Conservation (phyloP, 495 filamentous ascomycete species). For the Neurospora tetrasperma region DNA sequence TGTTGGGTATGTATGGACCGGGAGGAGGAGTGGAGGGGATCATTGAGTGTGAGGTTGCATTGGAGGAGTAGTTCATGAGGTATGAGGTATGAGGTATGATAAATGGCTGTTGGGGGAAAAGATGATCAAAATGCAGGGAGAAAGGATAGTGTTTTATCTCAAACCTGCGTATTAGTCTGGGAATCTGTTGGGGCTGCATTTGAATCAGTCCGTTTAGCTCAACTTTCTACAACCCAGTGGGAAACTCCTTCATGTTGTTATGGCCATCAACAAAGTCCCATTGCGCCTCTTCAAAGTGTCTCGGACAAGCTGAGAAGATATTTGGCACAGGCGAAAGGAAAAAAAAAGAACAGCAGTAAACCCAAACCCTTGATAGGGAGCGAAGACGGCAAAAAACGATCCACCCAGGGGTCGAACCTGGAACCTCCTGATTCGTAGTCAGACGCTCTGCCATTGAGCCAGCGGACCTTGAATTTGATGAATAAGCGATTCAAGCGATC, state of each 20-base stretch:
- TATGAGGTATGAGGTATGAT: no score
- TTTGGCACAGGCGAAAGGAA: not conserved
- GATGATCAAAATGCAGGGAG: no score
- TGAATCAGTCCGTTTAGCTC: no score
- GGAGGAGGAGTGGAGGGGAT: constrained; percentile 29
- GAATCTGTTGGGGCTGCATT: no score
- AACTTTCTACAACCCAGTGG: no score
- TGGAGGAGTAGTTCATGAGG: not conserved
- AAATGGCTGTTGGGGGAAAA: no score
- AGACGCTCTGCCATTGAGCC: not conserved
- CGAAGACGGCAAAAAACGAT: not conserved
- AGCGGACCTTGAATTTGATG: not conserved
- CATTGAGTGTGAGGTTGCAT: constrained; percentile 29
- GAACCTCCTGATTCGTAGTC: not conserved
- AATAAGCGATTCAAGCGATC: no score
- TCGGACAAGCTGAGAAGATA: not conserved
- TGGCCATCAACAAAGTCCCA: no score
- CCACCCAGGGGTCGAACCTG: not conserved
- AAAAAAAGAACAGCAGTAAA: not conserved
- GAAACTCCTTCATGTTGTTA: no score
- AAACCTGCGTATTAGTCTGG: no score
- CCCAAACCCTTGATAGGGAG: not conserved
- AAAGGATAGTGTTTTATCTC: no score
- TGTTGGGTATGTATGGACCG: constrained; percentile 25
- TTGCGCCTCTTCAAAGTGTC: not conserved